Percentiles rank a stretch among this genome's conserved stretches.
Conservation (phyloP, 2,329 filamentous ascomycete genomes). For the Anthostomella pinea region DNA sequence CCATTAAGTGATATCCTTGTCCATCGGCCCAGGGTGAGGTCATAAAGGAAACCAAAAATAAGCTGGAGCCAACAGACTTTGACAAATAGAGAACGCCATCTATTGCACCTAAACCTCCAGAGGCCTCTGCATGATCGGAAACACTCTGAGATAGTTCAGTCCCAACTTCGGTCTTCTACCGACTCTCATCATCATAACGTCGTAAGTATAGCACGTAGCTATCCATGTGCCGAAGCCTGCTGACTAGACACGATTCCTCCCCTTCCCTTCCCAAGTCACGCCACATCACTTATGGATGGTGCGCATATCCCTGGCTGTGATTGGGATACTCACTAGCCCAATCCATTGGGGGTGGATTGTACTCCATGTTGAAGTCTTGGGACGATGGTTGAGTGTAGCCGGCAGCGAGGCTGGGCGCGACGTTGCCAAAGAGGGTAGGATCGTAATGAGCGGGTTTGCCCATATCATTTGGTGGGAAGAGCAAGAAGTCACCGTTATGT, state of each 20-base stretch:
- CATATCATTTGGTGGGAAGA: slow-evolving; percentile 48
- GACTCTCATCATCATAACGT: slow-evolving; percentile 27
- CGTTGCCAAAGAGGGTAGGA: slow-evolving; percentile 42
- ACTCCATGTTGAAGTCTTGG: slow-evolving; percentile 42
- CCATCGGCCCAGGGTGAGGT: too few relatives aligned
- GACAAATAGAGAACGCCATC: slow-evolving; percentile 10
- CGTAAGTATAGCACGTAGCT: slow-evolving; percentile 22
- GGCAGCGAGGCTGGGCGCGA: slow-evolving; percentile 48
- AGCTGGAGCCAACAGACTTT: not conserved
- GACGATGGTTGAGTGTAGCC: slow-evolving; percentile 53
- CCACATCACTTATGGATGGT: slow-evolving; percentile 11
- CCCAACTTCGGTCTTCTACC: slow-evolving; percentile 7
- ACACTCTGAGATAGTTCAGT: slow-evolving; percentile 18
- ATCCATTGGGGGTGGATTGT: slow-evolving; percentile 26
- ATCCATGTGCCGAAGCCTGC: too few relatives aligned
- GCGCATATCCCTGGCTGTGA: slow-evolving; percentile 22
- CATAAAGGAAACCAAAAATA: not conserved
- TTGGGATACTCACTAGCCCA: too few relatives aligned
- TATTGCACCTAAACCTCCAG: slow-evolving; percentile 14
- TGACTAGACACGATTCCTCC: too few relatives aligned
- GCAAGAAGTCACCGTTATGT: slow-evolving; percentile 59
- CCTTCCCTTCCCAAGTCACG: not conserved
- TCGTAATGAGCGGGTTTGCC: slow-evolving; percentile 42
- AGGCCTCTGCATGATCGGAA: slow-evolving; percentile 10
- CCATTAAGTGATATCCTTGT: too few relatives aligned